Evolutionary conservation across 2,329 filamentous ascomycete genomes (phyloP), one percentile per base, ranked within the genome.

Genomic region (Calonectria pauciramosa): DNA sequence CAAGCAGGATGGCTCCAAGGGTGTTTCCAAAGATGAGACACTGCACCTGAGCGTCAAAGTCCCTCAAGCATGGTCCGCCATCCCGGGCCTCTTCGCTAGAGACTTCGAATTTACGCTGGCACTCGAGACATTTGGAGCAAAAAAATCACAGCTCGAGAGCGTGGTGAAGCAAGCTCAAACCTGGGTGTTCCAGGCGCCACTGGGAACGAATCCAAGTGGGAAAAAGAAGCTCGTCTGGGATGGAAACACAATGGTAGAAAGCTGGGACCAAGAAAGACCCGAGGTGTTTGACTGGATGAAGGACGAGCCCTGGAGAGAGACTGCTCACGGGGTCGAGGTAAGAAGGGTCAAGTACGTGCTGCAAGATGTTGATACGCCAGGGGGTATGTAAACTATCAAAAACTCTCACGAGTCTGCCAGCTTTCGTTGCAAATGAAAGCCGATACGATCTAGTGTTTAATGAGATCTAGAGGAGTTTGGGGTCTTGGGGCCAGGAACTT

Each of bases 51-150:
- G 20, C 13, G 10, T 60, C 36, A 16, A 16, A 11, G 36, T 56
- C 9, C 71, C 67, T 30, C 30, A 49, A 13, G n/a, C n/a, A n/a
- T 73, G 66, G 66, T 44, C 36, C 13, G 14, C 20, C 7, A 30
- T 52, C 4, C 20, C 54, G 3, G 71, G 59, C 6, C 38, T 73
- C 28, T 66, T 73, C 18, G 32, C 41, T 1, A 30, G 18, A 8
- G 41, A 60, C 49, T 59, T 66, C 11, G 13, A 26, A 18, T 66
- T 70, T 9, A 63, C 44, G 2, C 36, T 73, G 18, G 47, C 56
- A 18, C 71, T 73, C 6, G 65, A 73, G 32, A 73, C 66, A 2
- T 70, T 70, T 16, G 71, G 71, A 7, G 66, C 28, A 1, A 73
- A 73, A 26, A n/a, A 38, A 9, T 18, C 51, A 14, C 71, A 73